Evolutionary conservation across 345 rosid genomes (phyloP), one percentile per base, ranked within the genome.

Genomic region (Laguncularia racemosa): DNA sequence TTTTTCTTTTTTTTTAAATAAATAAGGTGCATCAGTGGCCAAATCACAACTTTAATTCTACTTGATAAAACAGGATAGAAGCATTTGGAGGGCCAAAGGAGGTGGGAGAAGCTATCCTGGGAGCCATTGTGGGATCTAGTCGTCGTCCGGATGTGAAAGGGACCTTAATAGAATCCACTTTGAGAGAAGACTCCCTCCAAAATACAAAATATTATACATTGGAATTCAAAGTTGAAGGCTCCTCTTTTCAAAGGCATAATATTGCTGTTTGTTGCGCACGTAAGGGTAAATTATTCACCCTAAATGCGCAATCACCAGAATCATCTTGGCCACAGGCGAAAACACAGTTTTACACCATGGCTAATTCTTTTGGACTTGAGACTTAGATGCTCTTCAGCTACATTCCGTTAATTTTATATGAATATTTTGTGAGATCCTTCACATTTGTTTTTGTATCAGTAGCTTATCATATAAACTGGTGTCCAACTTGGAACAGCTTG

Each of bases 61-160:
- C 53, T 16, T 16, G 20, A 48, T 40, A n/a, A n/a, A 56, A 11
- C 57, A 92, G 96, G 50, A 85, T 89, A 7, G 96, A 87, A 68
- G 79, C 91, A 2, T 89, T 89, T 55, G 97, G 97, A 62, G 91
- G 89, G n/a, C 73, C 96, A 0, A 66, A 73, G 58, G 88, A 93
- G 69, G 88, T 87, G 20, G 96, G 99, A 55, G 86, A 83, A 64
- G 78, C 91, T 12, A 70, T 87, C 57, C 81, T 93, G 56, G 63
- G 64, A 66, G 75, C 81, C 1, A 62, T 89, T 48, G 79, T 85
- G 2, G 78, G 81, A 52, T 73, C 95, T 0, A 60, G 88, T 0
- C 77, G 76, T 18, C 61, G 76, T 4, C 66, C 75, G 0, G 80
- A 80, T 38, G 67, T 86, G 44, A 79, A 62, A 64, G 97, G 90